These are phyloP conservation scores for Globisporangium cylindrosporum DNA, from an alignment of 352 stramenopile species.

Conservation along the genomic window DNA sequence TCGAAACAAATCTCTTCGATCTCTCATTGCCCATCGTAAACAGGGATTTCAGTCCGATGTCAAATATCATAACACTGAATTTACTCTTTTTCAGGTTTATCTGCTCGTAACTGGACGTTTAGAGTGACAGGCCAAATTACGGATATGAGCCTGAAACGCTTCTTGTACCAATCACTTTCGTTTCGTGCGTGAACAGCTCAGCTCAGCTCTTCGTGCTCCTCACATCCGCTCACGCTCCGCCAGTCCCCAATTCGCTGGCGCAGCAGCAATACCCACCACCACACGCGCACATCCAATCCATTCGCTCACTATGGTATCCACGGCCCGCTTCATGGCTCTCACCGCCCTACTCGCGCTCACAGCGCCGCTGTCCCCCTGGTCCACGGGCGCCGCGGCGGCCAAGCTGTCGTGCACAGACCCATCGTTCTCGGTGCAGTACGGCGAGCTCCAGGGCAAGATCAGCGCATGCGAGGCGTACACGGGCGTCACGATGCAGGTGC, in stretches of 20 bases:
- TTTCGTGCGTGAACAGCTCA: background rate
- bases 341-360: background rate
- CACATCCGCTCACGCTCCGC: background rate
- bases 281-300: background rate
- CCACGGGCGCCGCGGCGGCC: background rate
- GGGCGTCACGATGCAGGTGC: conserved; percentile 2
- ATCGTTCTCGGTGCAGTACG: background rate
- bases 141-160: too few relatives aligned
- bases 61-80: too few relatives aligned
- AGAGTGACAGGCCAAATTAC: too few relatives aligned
- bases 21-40: background rate
- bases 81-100: too few relatives aligned
- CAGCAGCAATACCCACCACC: background rate
- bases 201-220: background rate
- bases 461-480: conserved; percentile 4
- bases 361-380: background rate
- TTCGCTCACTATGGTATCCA: background rate
- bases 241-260: background rate
- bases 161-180: too few relatives aligned
- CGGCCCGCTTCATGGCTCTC: background rate
- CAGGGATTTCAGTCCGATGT: too few relatives aligned
- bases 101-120: too few relatives aligned
- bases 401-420: background rate
- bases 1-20: background rate
- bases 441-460: background rate